phyloP scores from a whole-genome alignment of 2,329 filamentous ascomycete species.

The Fusarium sp. region DNA sequence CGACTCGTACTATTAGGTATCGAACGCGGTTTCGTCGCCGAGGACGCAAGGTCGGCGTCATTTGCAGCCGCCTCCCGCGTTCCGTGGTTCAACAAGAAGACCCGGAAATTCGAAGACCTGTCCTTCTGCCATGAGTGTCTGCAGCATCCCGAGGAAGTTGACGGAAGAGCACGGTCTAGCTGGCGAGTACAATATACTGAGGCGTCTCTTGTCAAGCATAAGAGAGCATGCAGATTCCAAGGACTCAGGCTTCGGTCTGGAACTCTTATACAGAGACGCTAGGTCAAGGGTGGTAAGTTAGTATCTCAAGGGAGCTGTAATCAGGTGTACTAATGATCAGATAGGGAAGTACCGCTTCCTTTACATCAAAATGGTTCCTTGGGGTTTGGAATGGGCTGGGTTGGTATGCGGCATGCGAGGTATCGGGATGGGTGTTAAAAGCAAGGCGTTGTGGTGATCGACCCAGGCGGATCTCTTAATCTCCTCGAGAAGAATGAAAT shows the following conservation, averaged over 20 bases:
- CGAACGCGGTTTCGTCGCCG: not conserved
- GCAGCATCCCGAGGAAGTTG: not conserved
- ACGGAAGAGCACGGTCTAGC: not conserved
- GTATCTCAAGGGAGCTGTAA: not conserved
- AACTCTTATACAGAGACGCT: not conserved
- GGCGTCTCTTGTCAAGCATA: not conserved
- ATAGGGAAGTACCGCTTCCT: not conserved
- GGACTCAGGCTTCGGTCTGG: not conserved
- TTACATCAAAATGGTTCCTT: not conserved
- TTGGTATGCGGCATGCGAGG: not conserved
- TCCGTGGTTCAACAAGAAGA: not conserved
- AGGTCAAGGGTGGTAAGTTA: not conserved
- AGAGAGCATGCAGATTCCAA: not conserved
- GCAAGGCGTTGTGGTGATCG: not conserved
- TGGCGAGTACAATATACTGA: not conserved
- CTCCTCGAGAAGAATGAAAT: not conserved
- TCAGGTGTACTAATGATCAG: not conserved
- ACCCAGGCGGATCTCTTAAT: not conserved
- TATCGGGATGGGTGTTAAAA: not conserved
- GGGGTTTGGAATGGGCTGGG: not conserved
- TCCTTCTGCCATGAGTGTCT: not conserved
- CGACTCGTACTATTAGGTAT: not conserved
- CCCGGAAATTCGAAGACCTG: not conserved
- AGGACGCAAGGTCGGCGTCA: not conserved
- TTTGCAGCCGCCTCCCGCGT: not conserved